Base-by-base conservation (phyloP, 106 monocot species). In the Chionographis japonica region DNA sequence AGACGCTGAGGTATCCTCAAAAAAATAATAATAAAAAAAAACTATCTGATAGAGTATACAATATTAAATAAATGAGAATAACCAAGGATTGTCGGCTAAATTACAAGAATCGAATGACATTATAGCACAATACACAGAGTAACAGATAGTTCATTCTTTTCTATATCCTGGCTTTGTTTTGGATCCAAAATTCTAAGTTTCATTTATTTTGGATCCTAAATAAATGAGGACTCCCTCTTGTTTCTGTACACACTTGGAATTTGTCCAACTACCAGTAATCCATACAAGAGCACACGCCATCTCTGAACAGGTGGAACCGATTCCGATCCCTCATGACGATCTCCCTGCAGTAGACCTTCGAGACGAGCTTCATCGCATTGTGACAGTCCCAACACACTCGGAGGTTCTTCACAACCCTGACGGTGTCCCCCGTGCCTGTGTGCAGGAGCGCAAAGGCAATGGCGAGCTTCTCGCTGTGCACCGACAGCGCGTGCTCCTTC, bases 271-370 rank as follows among this genome's bases (percentile, higher is more conserved):
- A 81, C 81, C 81, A 81, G 46, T 72, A 81, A 63, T 81, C 81
- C 58, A 27, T 71, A 68, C 81, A 81, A 40, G 81, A 81, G 56
- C 81, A 81, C 1, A 4, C 46, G 4, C 81, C 81, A 50, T 68
- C 62, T 50, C 52, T 81, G 55, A 81, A 81, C 8, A 61, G 18
- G 56, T 81, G 81, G 56, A 81, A 81, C 3, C 81, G 76, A 50
- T 56, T 81, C 35, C 81, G 41, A n/a, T 81, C 81, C 56, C 81
- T 76, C 81, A 76, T 81, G 37, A 81, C 38, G 58, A 81, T 81
- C 58, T 81, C 81, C 37, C 77, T 82, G 37, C 73, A 50, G 38
- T 77, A 73, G 36, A 76, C n/a, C 38, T 52, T 68, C 1, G 81
- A 82, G 41, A 77, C 49, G 41, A 82, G 68, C 67, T 82, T 82